These are phyloP conservation scores for Camelina laxa DNA, from an alignment of 345 rosid species.

Conservation along the genomic window DNA sequence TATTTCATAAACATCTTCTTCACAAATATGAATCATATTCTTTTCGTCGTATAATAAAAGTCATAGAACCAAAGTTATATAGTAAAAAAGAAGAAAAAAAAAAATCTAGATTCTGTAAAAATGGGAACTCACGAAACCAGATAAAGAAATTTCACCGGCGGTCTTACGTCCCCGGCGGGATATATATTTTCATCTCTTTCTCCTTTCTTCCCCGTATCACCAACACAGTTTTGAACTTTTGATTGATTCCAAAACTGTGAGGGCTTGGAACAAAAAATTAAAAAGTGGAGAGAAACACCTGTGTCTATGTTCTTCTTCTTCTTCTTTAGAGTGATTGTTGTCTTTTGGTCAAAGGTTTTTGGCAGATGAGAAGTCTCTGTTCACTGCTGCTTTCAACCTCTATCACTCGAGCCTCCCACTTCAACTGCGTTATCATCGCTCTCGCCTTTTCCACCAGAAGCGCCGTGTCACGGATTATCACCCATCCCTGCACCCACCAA, in stretches of 20 bases:
- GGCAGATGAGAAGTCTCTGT: constrained; percentile 90
- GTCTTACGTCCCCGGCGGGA: constrained; percentile 48
- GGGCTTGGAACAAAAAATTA: constrained; percentile 31
- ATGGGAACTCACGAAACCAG: constrained; percentile 37
- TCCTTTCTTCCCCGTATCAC: constrained; percentile 48
- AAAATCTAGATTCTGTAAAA: constrained; percentile 46
- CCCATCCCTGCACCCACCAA: constrained; percentile 80
- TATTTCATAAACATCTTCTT: constrained; percentile 71
- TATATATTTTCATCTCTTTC: constrained; percentile 41
- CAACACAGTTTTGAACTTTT: constrained; percentile 48
- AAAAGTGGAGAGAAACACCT: constrained; percentile 36
- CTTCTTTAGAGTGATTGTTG: constrained; percentile 55
- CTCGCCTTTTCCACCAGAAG: constrained; percentile 80
- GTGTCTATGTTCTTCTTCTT: constrained; percentile 33
- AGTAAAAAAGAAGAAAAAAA: background rate
- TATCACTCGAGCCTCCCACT: constrained; percentile 93
- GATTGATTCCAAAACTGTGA: constrained; percentile 28
- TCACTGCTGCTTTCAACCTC: constrained; percentile 88
- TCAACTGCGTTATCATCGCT: constrained; percentile 64
- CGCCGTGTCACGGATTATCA: constrained; percentile 77
- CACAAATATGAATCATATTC: constrained; percentile 54
- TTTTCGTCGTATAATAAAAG: constrained; percentile 40
- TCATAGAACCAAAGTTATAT: constrained; percentile 3
- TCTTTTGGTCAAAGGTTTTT: constrained; percentile 80
- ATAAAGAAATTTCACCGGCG: constrained; percentile 37